A percentile compares a stretch with the other conserved stretches of the same genome.
These are phyloP conservation scores for Entomortierella chlamydospora DNA, from an alignment of 192 early-diverging fungal species.

Conservation along the genomic window DNA sequence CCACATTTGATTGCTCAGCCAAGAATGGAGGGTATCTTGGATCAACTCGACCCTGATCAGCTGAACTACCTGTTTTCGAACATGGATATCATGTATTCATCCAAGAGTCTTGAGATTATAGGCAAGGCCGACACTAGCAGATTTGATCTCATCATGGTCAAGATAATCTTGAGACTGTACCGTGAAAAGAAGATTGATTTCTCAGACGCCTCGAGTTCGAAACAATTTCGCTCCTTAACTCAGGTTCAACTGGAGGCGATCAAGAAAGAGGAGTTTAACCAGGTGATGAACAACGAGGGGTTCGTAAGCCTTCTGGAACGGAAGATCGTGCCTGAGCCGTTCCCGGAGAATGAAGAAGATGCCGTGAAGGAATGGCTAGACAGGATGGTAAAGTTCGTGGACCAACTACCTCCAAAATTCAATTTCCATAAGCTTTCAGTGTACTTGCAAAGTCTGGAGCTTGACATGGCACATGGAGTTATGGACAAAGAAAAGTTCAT, in stretches of 20 bases:
- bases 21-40: conserved; percentile 25
- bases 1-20: conserved; percentile 32
- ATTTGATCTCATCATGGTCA: conserved; percentile 27
- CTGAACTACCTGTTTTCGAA: neutral
- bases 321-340: conserved; percentile 23
- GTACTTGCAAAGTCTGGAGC: conserved; percentile 30
- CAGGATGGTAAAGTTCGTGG: conserved; percentile 30
- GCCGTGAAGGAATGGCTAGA: conserved; percentile 34
- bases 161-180: conserved; percentile 18
- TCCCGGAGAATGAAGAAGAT: conserved; percentile 9
- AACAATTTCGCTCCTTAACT: conserved; percentile 13
- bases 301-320: conserved; percentile 31
- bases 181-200: conserved; percentile 9
- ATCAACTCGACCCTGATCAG: neutral
- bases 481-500: conserved; percentile 35
- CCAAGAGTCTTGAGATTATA: conserved; percentile 44
- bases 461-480: conserved; percentile 22
- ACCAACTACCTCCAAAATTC: conserved; percentile 40
- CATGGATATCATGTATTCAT: conserved; percentile 12
- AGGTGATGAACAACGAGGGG: conserved; percentile 25
- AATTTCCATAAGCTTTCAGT: conserved; percentile 41
- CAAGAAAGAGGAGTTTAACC: neutral
- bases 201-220: neutral
- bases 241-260: conserved; percentile 20
- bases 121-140: conserved; percentile 20